Evolutionary conservation across 495 filamentous ascomycete genomes (phyloP), one percentile per base, ranked within the genome.

Genomic region (Neurospora tetrasperma): DNA sequence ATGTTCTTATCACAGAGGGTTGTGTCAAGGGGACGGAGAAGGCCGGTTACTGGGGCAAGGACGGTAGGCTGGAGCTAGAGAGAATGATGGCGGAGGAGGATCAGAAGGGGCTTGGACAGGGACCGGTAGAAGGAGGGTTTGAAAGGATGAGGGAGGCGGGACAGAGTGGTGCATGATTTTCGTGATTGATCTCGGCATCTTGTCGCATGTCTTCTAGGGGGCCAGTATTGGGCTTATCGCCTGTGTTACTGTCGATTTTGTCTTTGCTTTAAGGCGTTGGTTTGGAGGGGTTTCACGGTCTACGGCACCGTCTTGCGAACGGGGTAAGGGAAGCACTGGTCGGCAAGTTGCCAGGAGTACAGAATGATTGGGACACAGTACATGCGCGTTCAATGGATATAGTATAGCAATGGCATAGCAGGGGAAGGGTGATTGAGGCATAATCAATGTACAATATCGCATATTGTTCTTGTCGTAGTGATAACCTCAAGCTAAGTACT

Each of bases 1-100:
- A 81, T 74, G 90, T 96, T 4, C 85, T 96, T 1, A 88, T 97
- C n/a, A 95, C 90, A 0, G 88, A 93, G 80, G 85, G 83, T 3
- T 93, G 92, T 14, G 93, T 93, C 0, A 81, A 86, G 16, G 89
- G 89, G 20, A 82, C 89, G 14, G 88, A 89, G 74, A 85, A 85
- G 75, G 83, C 85, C 1, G 77, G 77, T 0, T 87, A 86, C 46
- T 85, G 84, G 80, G 85, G 86, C 0, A 86, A 87, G 71, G 83
- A 84, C 23, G 83, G 84, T 59, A 73, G 84, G 74, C 73, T 88
- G 79, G 77, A 91, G 80, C 71, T 89, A 76, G 82, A 90, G 84
- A 74, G 84, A 78, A 72, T 80, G 69, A 79, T 90, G 77, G 68
- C 83, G 72, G 79, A 92, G 79, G 82, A 93, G 79, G 84, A 86